phyloP scores from a whole-genome alignment of 1,139 yeast species.

The Ogataea hybrid region DNA sequence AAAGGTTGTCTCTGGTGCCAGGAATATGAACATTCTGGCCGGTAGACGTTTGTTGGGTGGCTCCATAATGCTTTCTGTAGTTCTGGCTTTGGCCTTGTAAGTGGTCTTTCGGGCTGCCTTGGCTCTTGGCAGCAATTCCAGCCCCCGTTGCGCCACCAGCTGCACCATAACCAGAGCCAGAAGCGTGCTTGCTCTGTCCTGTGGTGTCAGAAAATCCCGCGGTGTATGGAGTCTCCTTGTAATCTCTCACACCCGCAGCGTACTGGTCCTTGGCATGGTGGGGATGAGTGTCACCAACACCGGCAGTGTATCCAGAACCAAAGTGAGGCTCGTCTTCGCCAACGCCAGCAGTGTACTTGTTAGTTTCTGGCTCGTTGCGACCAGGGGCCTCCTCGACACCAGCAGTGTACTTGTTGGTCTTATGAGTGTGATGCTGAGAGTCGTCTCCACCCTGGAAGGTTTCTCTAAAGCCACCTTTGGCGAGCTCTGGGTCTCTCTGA shows the following conservation, averaged over 20 bases:
- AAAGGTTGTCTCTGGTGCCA: not conserved
- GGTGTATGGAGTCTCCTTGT: constrained; percentile 6
- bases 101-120: not conserved
- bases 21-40: not conserved
- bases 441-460: not conserved
- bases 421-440: constrained; percentile 7
- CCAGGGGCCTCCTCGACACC: not conserved
- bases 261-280: constrained; percentile 5
- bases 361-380: not conserved
- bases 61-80: not conserved
- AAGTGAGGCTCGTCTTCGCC: not conserved
- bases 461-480: not conserved
- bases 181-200: not conserved
- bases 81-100: not conserved
- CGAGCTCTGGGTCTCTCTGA: not conserved
- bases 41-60: not conserved
- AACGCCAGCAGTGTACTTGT: constrained; percentile 8
- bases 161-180: not conserved
- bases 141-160: not conserved
- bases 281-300: constrained; percentile 6
- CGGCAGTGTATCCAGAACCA: constrained; percentile 5
- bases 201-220: constrained; percentile 7
- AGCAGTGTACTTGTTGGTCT: constrained; percentile 1
- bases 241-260: constrained; percentile 6
- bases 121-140: not conserved